Evolutionary conservation across 768 basidiomycete genomes (phyloP).

Genomic region (Tubosaeta sp.): DNA sequence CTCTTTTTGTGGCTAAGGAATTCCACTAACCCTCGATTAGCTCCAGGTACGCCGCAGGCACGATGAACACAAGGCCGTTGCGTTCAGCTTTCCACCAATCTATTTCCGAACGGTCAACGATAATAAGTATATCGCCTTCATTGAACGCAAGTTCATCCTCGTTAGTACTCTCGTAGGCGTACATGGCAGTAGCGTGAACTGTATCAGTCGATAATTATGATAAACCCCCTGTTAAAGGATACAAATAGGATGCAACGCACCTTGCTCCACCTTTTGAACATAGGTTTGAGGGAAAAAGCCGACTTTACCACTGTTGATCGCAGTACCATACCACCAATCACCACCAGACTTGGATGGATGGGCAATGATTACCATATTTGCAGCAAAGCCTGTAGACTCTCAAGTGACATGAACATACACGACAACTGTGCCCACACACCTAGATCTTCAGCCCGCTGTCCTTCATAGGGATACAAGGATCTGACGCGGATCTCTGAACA

Average conservation of each 20-base stretch:
- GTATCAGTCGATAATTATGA: conserved; percentile 6
- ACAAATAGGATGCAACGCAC: conserved; percentile 33
- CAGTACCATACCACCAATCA: conserved; percentile 92
- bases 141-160: conserved; percentile 82
- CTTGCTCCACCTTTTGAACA: conserved; percentile 63
- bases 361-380: conserved; percentile 73
- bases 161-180: conserved; percentile 65
- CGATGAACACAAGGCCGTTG: conserved; percentile 80
- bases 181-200: conserved; percentile 77
- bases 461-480: conserved; percentile 81
- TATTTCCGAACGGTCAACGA: conserved; percentile 78
- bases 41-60: conserved; percentile 90
- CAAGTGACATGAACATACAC: background rate
- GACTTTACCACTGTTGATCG: conserved; percentile 56
- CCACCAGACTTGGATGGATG: conserved; percentile 82
- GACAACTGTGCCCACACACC: conserved; percentile 44
- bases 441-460: conserved; percentile 84
- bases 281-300: conserved; percentile 94
- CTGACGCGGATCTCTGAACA: conserved; percentile 66
- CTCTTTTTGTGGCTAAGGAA: conserved; percentile 23
- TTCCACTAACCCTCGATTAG: conserved; percentile 83
- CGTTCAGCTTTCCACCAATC: conserved; percentile 98
- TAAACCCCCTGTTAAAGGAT: background rate
- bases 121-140: conserved; percentile 72
- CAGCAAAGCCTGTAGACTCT: conserved; percentile 58